These are phyloP conservation scores for Phytophthora nicotianae DNA, from an alignment of 352 stramenopile species.

Conservation along the genomic window DNA sequence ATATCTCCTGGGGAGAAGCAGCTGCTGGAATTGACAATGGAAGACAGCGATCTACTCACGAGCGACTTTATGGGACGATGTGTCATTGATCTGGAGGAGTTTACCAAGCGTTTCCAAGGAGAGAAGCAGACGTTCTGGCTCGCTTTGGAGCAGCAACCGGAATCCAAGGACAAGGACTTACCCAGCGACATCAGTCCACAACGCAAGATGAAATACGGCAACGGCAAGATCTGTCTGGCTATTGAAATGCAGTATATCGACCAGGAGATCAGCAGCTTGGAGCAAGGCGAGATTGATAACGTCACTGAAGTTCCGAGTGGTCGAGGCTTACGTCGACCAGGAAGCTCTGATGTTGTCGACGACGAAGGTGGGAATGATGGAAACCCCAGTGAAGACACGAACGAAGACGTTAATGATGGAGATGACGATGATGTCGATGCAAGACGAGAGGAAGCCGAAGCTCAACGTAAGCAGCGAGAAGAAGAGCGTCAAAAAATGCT, in stretches of 20 bases:
- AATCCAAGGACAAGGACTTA: slow-evolving; percentile 35
- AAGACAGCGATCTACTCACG: slow-evolving; percentile 72
- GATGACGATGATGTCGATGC: slow-evolving; percentile 43
- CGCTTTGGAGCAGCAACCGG: slow-evolving; percentile 55
- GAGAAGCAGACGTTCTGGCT: slow-evolving; percentile 75
- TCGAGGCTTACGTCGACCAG: slow-evolving; percentile 36
- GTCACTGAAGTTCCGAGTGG: slow-evolving; percentile 56
- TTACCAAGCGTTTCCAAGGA: slow-evolving; percentile 43
- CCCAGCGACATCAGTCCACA: slow-evolving; percentile 56
- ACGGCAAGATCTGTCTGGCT: slow-evolving; percentile 67
- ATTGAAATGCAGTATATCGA: slow-evolving; percentile 68
- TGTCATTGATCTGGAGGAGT: slow-evolving; percentile 72
- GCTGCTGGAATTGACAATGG: slow-evolving; percentile 56
- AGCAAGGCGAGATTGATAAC: slow-evolving; percentile 78
- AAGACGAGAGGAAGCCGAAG: slow-evolving; percentile 46
- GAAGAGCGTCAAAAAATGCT: slow-evolving; percentile 81
- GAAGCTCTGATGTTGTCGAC: slow-evolving; percentile 10
- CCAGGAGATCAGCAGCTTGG: slow-evolving; percentile 52
- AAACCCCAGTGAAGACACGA: slow-evolving; percentile 39
- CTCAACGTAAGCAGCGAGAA: slow-evolving; percentile 67
- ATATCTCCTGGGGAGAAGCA: slow-evolving; percentile 45
- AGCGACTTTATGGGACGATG: slow-evolving; percentile 80
- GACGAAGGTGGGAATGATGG: slow-evolving; percentile 30
- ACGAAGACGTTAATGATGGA: slow-evolving; percentile 36
- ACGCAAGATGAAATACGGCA: slow-evolving; percentile 53